Base-by-base conservation (phyloP, 306 rosid genomes). In the Cucurbita moschata region DNA sequence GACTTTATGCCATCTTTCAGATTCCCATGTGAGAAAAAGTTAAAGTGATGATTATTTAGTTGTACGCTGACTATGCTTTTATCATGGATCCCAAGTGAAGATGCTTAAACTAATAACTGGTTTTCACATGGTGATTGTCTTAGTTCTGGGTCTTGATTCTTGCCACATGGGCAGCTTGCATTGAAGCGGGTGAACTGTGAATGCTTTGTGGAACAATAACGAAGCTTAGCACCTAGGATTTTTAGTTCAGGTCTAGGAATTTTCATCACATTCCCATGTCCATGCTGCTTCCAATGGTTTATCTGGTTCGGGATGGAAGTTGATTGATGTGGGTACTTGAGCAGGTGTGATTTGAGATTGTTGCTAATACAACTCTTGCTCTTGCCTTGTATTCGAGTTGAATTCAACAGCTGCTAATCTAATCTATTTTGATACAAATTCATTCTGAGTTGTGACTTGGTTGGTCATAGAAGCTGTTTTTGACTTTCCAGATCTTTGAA, bases 21-120 rank as follows among this genome's bases (percentile, higher is more conserved):
- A 70, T 49, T 70, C 74, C 74, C 74, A 70, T 50, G 74, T 50
- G 74, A 70, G 46, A 13, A 70, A 30, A 70, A 50, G 74, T 49
- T 70, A 70, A 70, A 50, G 16, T 50, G 59, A 30, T 70, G 44
- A 44, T 15, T 14, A 3, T 49, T 30, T 69, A 49, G 73, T 47
- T 46, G 72, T 44, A 46, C 10, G 21, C 0, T 18, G 39, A 5
- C 53, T 66, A 1, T 66, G 19, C 18, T 67, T 67, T 67, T 67
- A 67, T 67, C 55, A 21, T 14, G 39, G 56, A 43, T 67, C 55
- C 6, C 72, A 67, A 67, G 72, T 21, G 55, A 43, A 49, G 43
- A 3, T 68, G 44, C 6, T 10, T 49, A 19, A 69, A 69, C 35
- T 4, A 26, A 69, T 69, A 26, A 44, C 23, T 69, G 74, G 74